Evolutionary conservation across 2,329 filamentous ascomycete genomes (phyloP), one percentile per base, ranked within the genome.

Genomic region (Nemania abortiva): DNA sequence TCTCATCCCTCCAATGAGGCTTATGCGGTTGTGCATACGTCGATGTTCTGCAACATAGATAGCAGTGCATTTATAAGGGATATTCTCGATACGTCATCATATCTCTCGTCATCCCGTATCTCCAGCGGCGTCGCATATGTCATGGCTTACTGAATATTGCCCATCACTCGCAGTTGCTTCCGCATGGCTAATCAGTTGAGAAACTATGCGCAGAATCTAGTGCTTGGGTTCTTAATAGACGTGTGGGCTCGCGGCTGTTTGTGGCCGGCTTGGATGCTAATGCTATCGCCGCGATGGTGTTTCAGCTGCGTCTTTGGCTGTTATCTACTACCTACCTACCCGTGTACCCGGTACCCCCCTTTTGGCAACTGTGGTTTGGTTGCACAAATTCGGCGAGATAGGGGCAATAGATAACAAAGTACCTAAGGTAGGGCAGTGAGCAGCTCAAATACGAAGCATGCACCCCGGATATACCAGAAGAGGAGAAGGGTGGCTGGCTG

Each of bases 401-500:
- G 45, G 45, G 45, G n/a, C n/a, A 15, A 6, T 6, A 47, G 18
- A 47, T 47, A 37, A 18, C 15, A 15, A 15, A 18, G 15, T 42
- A 15, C n/a, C n/a, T n/a, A n/a, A n/a, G 39, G 39, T 42, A 15
- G 34, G 9, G 39, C 39, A 42, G 15, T 5, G 15, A 2, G 5
- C 39, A 6, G 39, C 5, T 42, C 15, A 42, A 42, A 42, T 18
- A 42, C 39, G 39, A 42, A 42, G 39, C 15, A 42, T 42, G 39
- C 15, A 42, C 39, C 39, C 39, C 39, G 13, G 39, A 18, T 42
- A 18, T 42, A 42, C 39, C 39, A 42, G 15, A 42, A 42, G 15
- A 18, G 39, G 22, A 39, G 59, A 45, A 52, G 50, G 45, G 39
- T 58, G 49, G 29, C 22, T 50, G 22, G 47, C 57, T 50, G 31